Evolutionary conservation across 2,329 filamentous ascomycete genomes (phyloP).

Genomic region (Alternaria arbusti): DNA sequence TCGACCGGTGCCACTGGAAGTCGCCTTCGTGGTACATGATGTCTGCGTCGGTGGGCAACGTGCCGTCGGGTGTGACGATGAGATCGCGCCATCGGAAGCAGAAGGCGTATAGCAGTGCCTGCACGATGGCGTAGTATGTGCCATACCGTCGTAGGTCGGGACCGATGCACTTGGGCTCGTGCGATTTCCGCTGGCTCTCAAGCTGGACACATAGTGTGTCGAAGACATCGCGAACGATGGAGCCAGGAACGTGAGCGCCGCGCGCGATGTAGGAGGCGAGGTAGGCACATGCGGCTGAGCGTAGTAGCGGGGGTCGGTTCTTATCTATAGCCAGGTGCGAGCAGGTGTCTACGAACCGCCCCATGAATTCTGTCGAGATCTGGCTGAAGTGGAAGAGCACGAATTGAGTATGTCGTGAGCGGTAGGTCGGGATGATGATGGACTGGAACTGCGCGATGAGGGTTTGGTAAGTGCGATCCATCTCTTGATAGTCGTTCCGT

Average conservation of each 20-base stretch:
- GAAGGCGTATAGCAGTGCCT: slow-evolving; percentile 91
- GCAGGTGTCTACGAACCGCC: slow-evolving; percentile 81
- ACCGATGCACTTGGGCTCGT: slow-evolving; percentile 77
- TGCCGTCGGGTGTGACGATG: slow-evolving; percentile 63
- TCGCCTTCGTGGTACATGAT: slow-evolving; percentile 72
- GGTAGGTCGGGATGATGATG: slow-evolving; percentile 88
- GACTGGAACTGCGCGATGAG: slow-evolving; percentile 85
- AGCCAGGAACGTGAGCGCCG: slow-evolving; percentile 78
- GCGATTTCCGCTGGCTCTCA: slow-evolving; percentile 72
- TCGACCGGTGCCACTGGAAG: slow-evolving; percentile 75
- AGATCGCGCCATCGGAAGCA: slow-evolving; percentile 98
- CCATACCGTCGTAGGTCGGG: slow-evolving; percentile 85
- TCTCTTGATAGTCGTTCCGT: slow-evolving; percentile 68
- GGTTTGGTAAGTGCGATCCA: slow-evolving; percentile 76
- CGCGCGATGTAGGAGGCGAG: slow-evolving; percentile 93
- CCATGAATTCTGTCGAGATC: slow-evolving; percentile 75
- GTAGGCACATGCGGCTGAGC: slow-evolving; percentile 88
- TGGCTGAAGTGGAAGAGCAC: slow-evolving; percentile 96
- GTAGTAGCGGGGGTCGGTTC: slow-evolving; percentile 67
- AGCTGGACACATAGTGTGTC: slow-evolving; percentile 78
- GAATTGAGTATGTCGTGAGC: slow-evolving; percentile 93
- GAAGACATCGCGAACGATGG: slow-evolving; percentile 83
- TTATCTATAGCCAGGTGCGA: slow-evolving; percentile 75
- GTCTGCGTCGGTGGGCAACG: slow-evolving; percentile 50
- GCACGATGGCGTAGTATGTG: slow-evolving; percentile 85